Evolutionary conservation across 2,329 filamentous ascomycete genomes (phyloP), one percentile per base, ranked within the genome.

Genomic region (Alternaria viburni): DNA sequence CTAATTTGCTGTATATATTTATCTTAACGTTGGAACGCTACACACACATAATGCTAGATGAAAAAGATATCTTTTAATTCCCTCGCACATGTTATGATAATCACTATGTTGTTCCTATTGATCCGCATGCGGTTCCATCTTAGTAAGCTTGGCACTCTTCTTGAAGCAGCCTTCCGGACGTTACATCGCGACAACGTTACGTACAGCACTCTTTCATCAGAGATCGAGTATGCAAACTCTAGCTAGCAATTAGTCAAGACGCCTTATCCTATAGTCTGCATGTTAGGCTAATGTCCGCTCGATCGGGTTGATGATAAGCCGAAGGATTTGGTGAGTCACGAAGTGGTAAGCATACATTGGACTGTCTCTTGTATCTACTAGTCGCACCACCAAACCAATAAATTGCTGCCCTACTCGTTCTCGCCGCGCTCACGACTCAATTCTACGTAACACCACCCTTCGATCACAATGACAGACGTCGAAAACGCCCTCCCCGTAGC

Each of bases 401-500:
- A n/a, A n/a, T n/a, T n/a, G n/a, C n/a, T n/a, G n/a, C n/a, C n/a
- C n/a, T n/a, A n/a, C n/a, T n/a, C n/a, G n/a, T n/a, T n/a, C n/a
- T n/a, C n/a, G n/a, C n/a, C n/a, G n/a, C n/a, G n/a, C n/a, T n/a
- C n/a, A n/a, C n/a, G n/a, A n/a, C n/a, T n/a, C n/a, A n/a, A n/a
- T n/a, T n/a, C n/a, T n/a, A n/a, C n/a, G n/a, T n/a, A n/a, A n/a
- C n/a, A n/a, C n/a, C n/a, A n/a, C n/a, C n/a, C n/a, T n/a, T n/a
- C n/a, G n/a, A 2, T 10, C 44, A 61, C 30, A 49, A 64, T 64
- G 62, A 61, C 62, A 17, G 62, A 64, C 62, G 62, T 61, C 43
- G 58, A 61, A 32, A 61, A 61, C 15, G 62, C 62, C 6, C 52
- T 64, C 12, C 57, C 57, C 6, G 62, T 64, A 43, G 54, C 47